A percentile compares a stretch with the other conserved stretches of the same genome.
Conservation (phyloP, 2,329 filamentous ascomycete species). For the Hypomyces rosellus region DNA sequence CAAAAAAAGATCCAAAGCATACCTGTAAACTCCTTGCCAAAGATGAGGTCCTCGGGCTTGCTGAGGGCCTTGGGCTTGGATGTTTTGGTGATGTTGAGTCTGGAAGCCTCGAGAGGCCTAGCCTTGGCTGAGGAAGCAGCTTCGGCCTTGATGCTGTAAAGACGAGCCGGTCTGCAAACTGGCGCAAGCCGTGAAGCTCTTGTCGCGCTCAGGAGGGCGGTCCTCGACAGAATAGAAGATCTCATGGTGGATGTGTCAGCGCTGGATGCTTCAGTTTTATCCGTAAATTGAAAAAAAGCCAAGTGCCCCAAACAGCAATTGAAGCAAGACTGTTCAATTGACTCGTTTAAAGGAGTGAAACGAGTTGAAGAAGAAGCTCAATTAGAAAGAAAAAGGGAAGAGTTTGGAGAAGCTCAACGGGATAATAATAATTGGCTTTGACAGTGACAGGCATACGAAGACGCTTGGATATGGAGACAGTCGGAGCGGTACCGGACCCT, state of each 20-base stretch:
- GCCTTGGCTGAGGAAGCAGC: slow-evolving; percentile 47
- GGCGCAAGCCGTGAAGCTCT: slow-evolving; percentile 30
- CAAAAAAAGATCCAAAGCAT: neutral
- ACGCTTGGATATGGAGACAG: neutral
- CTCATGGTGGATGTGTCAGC: slow-evolving; percentile 17
- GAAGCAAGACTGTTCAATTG: neutral
- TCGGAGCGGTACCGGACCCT: slow-evolving; percentile 12
- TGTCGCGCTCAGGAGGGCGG: slow-evolving; percentile 27
- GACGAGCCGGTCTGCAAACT: slow-evolving; percentile 24
- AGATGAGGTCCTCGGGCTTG: slow-evolving; percentile 76
- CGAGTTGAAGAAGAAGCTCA: neutral
- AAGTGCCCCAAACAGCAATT: neutral
- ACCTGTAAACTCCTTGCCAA: slow-evolving; percentile 90
- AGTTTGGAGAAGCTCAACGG: neutral
- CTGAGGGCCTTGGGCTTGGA: slow-evolving; percentile 66
- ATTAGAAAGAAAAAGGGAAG: neutral
- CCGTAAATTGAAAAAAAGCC: too few relatives aligned
- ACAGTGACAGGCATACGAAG: neutral
- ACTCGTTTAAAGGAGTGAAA: neutral
- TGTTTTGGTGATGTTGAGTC: slow-evolving; percentile 69
- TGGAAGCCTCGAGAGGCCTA: slow-evolving; percentile 67
- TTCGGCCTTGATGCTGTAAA: slow-evolving; percentile 49
- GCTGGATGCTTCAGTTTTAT: neutral
- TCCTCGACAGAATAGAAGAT: slow-evolving; percentile 24
- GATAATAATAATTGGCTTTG: neutral